A percentile compares a stretch with the other conserved stretches of the same genome.
These are phyloP conservation scores for Mortierella alpina DNA, from an alignment of 192 early-diverging fungal genomes.

Conservation along the genomic window DNA sequence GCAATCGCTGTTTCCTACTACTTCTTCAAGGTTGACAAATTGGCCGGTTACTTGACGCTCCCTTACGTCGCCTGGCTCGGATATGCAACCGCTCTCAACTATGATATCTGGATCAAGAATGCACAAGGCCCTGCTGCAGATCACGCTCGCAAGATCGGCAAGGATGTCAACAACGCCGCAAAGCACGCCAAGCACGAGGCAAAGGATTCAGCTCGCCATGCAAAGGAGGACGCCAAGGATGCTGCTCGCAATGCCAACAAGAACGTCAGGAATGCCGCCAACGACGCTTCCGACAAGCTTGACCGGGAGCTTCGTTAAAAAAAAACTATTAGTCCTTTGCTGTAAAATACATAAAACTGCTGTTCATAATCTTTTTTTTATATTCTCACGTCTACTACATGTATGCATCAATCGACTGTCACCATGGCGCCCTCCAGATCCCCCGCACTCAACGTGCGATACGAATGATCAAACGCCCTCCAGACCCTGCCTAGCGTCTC, in stretches of 20 bases:
- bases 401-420: not conserved
- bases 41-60: slow-evolving; percentile 37
- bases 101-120: slow-evolving; percentile 48
- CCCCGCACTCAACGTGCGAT: slow-evolving; percentile 33
- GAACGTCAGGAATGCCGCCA: slow-evolving; percentile 11
- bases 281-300: slow-evolving; percentile 18
- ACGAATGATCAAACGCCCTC: slow-evolving; percentile 39
- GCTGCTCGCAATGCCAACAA: slow-evolving; percentile 19
- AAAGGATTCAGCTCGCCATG: slow-evolving; percentile 17
- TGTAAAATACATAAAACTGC: not conserved
- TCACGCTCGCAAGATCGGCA: slow-evolving; percentile 29
- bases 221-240: slow-evolving; percentile 24
- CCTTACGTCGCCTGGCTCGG: slow-evolving; percentile 50
- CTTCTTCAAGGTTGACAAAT: slow-evolving; percentile 42
- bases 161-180: slow-evolving; percentile 33
- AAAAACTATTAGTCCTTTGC: not conserved
- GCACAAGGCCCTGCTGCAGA: slow-evolving; percentile 31
- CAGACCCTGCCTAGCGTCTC: slow-evolving; percentile 17
- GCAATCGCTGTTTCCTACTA: slow-evolving; percentile 31
- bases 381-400: not conserved
- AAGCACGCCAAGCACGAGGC: slow-evolving; percentile 24
- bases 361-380: not conserved
- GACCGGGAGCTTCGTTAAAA: slow-evolving; percentile 34
- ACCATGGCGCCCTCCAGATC: slow-evolving; percentile 33
- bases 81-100: slow-evolving; percentile 46